phyloP scores from a whole-genome alignment of 2,329 filamentous ascomycete species.

The Venturia nashicola region DNA sequence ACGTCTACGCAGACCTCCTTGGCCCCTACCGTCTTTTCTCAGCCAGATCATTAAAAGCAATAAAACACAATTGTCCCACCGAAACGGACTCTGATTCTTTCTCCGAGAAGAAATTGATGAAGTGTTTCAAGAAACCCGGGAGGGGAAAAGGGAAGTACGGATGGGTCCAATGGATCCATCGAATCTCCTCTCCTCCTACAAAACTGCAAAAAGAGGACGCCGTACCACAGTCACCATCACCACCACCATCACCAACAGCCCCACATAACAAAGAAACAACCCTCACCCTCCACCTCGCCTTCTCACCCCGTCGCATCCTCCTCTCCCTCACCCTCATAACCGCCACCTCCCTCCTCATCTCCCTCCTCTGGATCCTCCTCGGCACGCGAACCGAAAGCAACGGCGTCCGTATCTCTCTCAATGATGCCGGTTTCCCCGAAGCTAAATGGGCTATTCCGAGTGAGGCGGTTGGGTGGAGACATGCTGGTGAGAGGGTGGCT shows the following conservation, averaged over 20 bases:
- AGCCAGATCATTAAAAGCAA: conserved; percentile 19
- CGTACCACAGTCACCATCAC: not conserved
- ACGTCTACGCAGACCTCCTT: conserved; percentile 16
- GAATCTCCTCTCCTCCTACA: conserved; percentile 15
- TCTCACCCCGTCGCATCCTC: conserved; percentile 20
- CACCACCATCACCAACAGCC: not conserved
- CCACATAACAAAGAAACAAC: not conserved
- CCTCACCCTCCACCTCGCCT: conserved; percentile 20
- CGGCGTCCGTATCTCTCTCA: not conserved
- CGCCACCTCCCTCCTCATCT: conserved; percentile 17
- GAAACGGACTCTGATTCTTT: conserved; percentile 17
- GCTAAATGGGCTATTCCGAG: not conserved
- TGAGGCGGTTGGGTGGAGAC: conserved; percentile 11
- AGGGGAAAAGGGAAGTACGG: conserved; percentile 25
- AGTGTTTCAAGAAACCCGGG: conserved; percentile 21
- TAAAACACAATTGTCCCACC: conserved; percentile 7
- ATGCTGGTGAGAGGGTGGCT: conserved; percentile 22
- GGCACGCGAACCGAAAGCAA: conserved; percentile 15
- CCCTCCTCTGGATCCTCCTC: conserved; percentile 24
- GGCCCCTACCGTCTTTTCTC: conserved; percentile 18
- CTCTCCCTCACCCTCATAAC: conserved; percentile 18
- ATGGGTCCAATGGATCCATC: conserved; percentile 32
- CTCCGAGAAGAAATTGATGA: conserved; percentile 27
- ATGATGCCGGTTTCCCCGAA: not conserved
- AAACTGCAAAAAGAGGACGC: not conserved